Conservation (phyloP, 2,329 filamentous ascomycete genomes). For the Aspergillus viridinutans region DNA sequence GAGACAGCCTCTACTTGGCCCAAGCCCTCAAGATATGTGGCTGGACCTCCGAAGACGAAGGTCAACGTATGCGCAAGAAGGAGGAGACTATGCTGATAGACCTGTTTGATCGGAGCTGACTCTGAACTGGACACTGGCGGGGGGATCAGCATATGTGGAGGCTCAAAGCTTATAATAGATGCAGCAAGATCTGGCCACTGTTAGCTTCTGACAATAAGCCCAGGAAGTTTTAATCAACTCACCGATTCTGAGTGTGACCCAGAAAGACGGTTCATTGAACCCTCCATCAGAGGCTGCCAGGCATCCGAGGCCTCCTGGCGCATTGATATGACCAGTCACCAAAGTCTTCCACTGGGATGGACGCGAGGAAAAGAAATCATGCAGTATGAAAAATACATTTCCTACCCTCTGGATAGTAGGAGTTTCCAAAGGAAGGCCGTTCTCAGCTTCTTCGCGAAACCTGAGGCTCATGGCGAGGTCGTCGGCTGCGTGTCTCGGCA, state of each 20-base stretch:
- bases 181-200: constrained; percentile 17
- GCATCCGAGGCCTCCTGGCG: constrained; percentile 1
- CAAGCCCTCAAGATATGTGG: constrained; percentile 11
- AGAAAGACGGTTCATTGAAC: constrained; percentile 16
- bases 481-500: constrained; percentile 1
- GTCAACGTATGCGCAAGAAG: constrained; percentile 17
- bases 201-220: background rate
- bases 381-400: constrained; percentile 14
- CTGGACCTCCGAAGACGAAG: constrained; percentile 11
- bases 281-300: constrained; percentile 6
- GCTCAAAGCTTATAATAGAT: constrained; percentile 12
- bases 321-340: constrained; percentile 4
- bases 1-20: constrained; percentile 1
- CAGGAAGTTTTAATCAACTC: background rate
- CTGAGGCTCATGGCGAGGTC: constrained; percentile 2
- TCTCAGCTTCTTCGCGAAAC: constrained; percentile 18
- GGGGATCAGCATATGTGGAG: constrained; percentile 15
- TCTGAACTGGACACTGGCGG: constrained; percentile 6
- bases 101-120: constrained; percentile 7
- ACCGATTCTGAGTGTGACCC: constrained; percentile 20
- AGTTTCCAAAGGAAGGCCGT: constrained; percentile 1
- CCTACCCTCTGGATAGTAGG: constrained; percentile 11
- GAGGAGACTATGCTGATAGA: constrained; percentile 16
- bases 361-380: constrained; percentile 12
- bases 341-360: constrained; percentile 15